Conservation (phyloP, 1,284 basidiomycete genomes). For the Cutaneotrichosporon sp. region DNA sequence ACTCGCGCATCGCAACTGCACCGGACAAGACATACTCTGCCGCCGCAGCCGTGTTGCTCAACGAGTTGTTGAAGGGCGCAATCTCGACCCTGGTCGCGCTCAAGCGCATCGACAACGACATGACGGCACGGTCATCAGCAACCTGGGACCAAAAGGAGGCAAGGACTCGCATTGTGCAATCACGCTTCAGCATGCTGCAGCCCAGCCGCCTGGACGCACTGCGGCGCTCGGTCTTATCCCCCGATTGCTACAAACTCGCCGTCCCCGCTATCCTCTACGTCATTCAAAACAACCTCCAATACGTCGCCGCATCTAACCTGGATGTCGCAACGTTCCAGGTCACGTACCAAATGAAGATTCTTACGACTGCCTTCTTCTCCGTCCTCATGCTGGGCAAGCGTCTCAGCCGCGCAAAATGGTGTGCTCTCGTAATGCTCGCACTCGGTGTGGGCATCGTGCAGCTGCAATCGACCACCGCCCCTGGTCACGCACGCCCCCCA, state of each 20-base stretch:
- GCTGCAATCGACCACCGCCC: conserved; percentile 57
- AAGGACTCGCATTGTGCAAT: neutral
- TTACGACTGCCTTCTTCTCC: conserved; percentile 92
- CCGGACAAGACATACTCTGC: conserved; percentile 74
- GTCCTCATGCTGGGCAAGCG: conserved; percentile 81
- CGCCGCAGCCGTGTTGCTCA: conserved; percentile 84
- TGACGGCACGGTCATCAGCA: conserved; percentile 13
- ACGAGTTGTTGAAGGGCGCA: conserved; percentile 83
- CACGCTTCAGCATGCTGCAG: conserved; percentile 27
- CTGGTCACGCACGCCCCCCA: conserved; percentile 7
- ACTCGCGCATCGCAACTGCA: conserved; percentile 77
- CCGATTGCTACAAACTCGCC: conserved; percentile 92
- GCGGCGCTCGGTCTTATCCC: conserved; percentile 57
- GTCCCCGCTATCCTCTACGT: conserved; percentile 95
- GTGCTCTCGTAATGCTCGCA: conserved; percentile 75
- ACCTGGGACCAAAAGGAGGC: conserved; percentile 4
- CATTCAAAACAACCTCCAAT: conserved; percentile 94
- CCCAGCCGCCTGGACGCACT: conserved; percentile 29
- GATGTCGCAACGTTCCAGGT: conserved; percentile 85
- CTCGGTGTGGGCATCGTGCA: conserved; percentile 91
- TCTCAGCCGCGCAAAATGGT: conserved; percentile 71
- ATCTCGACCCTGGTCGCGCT: conserved; percentile 72
- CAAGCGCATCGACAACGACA: conserved; percentile 45
- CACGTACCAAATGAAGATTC: conserved; percentile 95
- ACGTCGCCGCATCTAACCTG: conserved; percentile 86